These are phyloP conservation scores for Microdochium trichocladiopsis DNA, from an alignment of 2,329 filamentous ascomycete genomes.

Conservation along the genomic window DNA sequence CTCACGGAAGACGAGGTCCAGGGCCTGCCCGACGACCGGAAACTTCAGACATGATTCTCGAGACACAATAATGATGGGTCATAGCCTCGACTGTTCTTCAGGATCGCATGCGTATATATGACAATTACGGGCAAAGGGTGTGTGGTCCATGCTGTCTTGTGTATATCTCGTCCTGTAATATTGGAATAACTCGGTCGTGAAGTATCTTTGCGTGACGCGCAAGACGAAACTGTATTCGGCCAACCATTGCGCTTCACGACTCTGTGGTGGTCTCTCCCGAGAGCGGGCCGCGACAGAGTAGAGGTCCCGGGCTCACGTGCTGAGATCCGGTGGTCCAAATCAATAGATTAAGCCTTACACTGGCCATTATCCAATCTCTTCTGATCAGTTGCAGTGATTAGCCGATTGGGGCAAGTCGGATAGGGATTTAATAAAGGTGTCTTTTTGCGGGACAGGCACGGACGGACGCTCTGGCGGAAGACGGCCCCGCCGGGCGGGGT, in stretches of 20 bases:
- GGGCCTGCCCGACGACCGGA: neutral
- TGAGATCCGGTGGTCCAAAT: neutral
- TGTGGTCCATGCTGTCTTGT: neutral
- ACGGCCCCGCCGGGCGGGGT: too few relatives aligned
- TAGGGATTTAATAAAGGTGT: neutral
- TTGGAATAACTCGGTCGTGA: neutral
- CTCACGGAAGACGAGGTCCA: neutral
- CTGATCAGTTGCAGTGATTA: too few relatives aligned
- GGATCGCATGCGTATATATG: too few relatives aligned
- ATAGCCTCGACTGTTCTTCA: too few relatives aligned
- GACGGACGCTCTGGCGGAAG: too few relatives aligned
- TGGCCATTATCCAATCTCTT: neutral
- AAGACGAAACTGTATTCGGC: neutral
- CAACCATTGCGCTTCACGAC: neutral
- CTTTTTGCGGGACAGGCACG: neutral
- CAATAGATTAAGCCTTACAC: neutral
- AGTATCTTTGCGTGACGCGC: neutral
- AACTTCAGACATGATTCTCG: neutral
- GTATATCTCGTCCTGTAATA: neutral
- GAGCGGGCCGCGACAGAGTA: too few relatives aligned
- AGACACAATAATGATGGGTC: too few relatives aligned
- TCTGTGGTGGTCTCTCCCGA: too few relatives aligned
- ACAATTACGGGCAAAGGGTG: too few relatives aligned
- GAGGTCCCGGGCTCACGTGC: too few relatives aligned
- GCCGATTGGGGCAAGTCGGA: neutral